Conservation (phyloP, 2,329 filamentous ascomycete genomes). For the Fusarium heterosporum region DNA sequence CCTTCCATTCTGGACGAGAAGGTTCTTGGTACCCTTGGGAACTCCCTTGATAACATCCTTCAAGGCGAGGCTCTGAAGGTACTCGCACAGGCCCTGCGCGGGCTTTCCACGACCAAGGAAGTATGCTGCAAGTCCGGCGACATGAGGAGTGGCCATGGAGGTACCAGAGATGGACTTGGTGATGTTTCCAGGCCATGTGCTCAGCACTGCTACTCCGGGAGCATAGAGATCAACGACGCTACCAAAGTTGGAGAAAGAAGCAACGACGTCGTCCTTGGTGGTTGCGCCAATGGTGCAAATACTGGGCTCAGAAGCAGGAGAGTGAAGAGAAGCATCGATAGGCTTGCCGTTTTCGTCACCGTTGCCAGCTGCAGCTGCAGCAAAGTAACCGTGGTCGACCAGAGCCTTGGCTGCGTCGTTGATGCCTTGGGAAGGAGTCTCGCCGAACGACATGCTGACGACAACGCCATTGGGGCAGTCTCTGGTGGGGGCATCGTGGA, state of each 20-base stretch:
- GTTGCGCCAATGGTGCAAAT: slow-evolving; percentile 19
- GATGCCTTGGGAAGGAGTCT: background rate
- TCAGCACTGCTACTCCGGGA: background rate
- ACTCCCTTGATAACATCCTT: background rate
- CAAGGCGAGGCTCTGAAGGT: slow-evolving; percentile 7
- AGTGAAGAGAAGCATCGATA: background rate
- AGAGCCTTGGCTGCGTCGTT: slow-evolving; percentile 1
- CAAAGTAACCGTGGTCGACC: slow-evolving; percentile 1
- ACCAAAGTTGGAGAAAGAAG: slow-evolving; percentile 8
- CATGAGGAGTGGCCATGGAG: slow-evolving; percentile 3
- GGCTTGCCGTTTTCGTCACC: background rate
- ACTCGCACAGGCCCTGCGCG: background rate
- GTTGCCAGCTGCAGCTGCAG: slow-evolving; percentile 5
- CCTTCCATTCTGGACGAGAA: background rate
- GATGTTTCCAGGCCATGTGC: background rate
- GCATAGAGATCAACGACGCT: slow-evolving; percentile 4
- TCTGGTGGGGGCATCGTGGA: background rate
- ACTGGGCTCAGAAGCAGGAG: background rate
- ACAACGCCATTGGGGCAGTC: slow-evolving; percentile 9
- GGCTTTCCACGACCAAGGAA: slow-evolving; percentile 15
- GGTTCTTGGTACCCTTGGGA: slow-evolving; percentile 8
- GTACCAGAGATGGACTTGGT: background rate
- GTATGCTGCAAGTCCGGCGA: slow-evolving; percentile 8
- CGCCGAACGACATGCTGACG: background rate
- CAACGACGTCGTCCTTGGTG: background rate